Base-by-base conservation (phyloP, 1,284 basidiomycete species). In the Ceratobasidium sp. region DNA sequence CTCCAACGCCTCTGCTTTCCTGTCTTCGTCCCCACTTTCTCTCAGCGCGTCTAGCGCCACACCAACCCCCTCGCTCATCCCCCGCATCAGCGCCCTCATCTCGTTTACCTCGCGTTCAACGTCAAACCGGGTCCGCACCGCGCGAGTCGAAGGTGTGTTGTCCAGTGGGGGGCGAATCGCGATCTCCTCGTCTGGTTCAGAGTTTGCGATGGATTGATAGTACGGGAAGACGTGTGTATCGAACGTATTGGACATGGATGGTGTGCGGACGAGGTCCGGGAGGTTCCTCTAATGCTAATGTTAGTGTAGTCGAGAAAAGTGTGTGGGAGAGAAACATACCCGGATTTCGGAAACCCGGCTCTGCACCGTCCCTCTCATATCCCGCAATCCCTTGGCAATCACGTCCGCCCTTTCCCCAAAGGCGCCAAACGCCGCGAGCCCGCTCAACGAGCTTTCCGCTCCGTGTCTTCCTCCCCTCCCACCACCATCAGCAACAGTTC, bases 1-100 rank as follows among this genome's bases (percentile, higher is more conserved):
- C 78, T 92, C 90, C 68, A 94, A 79, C 0, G 92, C 90, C 79
- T 92, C 89, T 54, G 84, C 84, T 79, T 87, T 90, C 77, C 85
- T 84, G 53, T 82, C 82, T 78, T 78, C 78, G 29, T 82, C 83
- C 78, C 88, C 88, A 78, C 89, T 87, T 76, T 87, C 87, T 19
- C 90, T 80, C 2, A 94, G 83, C 0, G 87, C 84, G 78, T 91
- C 90, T 14, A 93, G 86, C 53, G 92, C 88, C 89, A 90, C 90
- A 19, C 84, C 83, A 9, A 93, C 83, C 7, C 91, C 88, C 65
- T 90, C 86, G 11, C 90, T 90, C 3, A 94, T 84, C 75, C 82
- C 84, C 78, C 86, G 86, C 77, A 92, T 90, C 54, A 87, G 83
- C 19, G 81, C 79, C 19, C 83, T 85, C 68, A 92, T 77, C 31